Base-by-base conservation (phyloP, 139 green algal genomes). In the Chara braunii region DNA sequence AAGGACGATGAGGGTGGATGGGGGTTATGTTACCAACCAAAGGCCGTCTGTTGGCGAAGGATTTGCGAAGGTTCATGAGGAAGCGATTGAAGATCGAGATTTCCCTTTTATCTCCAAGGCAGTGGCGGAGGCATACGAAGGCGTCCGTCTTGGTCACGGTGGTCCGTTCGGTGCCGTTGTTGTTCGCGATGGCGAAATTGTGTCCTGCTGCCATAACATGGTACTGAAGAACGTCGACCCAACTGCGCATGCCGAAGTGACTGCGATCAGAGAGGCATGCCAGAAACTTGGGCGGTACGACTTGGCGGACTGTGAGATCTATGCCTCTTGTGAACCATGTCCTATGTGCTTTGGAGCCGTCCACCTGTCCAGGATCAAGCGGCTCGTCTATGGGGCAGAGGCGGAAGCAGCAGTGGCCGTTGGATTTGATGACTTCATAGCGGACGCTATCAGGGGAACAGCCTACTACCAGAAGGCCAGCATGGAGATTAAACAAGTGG, bases 281-380 rank as follows among this genome's bases (percentile, higher is more conserved):
- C 37, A 70, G 50, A 78, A 78, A 30, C 64, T 78, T 11, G 69
- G 69, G 2, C 67, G 43, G 2, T 78, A 77, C 53, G 69, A 78
- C 67, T 51, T 78, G 18, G 66, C 64, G 28, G 69, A 78, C 51
- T 78, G 69, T 26, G 69, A 78, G 28, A 77, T 78, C 26, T 78
- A 77, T 42, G 69, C 69, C 3, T 78, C 69, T 33, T 78, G 69
- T 18, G 69, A 78, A 51, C 69, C 69, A 11, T 78, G 69, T 36
- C 69, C 69, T 28, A 78, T 78, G 69, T 78, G 69, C 42, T 78
- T 78, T 34, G 69, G 69, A 22, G 69, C 69, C 24, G 74, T 78
- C 40, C 69, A 78, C 26, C 44, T 78, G 11, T 78, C 69, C 5
- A 78, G 68, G 48, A 44, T 78, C 0, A 78, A 78, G 69, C 43